Evolutionary conservation across 768 basidiomycete genomes (phyloP), one percentile per base, ranked within the genome.

Genomic region (Rhodosporidiobolus odoratus): DNA sequence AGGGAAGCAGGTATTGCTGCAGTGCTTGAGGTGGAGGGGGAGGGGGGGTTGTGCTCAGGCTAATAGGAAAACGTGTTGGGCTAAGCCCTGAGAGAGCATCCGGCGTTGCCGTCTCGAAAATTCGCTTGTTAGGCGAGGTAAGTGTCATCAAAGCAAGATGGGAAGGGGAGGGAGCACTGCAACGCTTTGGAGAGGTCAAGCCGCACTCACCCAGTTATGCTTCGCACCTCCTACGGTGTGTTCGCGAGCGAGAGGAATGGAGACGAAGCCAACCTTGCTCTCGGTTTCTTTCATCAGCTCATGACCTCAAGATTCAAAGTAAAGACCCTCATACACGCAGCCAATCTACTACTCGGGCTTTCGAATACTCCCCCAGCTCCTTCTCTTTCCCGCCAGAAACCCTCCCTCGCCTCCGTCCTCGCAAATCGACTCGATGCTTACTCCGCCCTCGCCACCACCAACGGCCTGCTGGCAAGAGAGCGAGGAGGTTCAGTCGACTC

Each of bases 361-460:
- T 19, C 35, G 6, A 15, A 3, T 25, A 32, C 38, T 15, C 66
- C 52, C 0, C 15, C 43, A 17, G 35, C 48, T 25, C 38, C 37
- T 0, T 13, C 30, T 27, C 58, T 47, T 2, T 17, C 25, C 15
- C 25, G 25, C 5, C 38, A 58, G 12, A 56, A 57, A 25, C 53
- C 59, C 19, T 53, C 66, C 23, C 54, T 69, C 47, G n/a, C 56
- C 17, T 23, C 35, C 4, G 40, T 69, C 47, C 56, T 69, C 56
- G 30, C 35, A 19, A 8, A 4, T 17, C 68, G 61, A 30, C 62
- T 63, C 43, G 53, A 3, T 12, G 43, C 56, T 30, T 50, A 41
- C 63, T 16, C 4, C 54, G 25, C 52, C 1, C 37, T 30, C 62
- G 16, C 38, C 6, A 1, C 50, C 8, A 1, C 62, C 0, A 13